These are phyloP conservation scores for Calamus simplicifolius DNA, from an alignment of 176 grass and related monocot species.

Conservation along the genomic window DNA sequence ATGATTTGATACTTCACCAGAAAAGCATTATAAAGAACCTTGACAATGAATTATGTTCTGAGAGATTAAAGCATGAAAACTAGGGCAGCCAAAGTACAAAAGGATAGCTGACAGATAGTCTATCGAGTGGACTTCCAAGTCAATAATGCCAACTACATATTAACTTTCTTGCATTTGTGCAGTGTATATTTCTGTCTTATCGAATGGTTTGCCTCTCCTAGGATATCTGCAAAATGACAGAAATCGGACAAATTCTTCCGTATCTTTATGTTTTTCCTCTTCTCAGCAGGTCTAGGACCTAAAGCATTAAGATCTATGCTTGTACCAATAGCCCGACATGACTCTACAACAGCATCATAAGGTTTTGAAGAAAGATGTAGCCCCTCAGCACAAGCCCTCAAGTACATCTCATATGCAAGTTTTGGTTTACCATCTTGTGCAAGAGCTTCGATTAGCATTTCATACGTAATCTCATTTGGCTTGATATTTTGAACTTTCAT, in stretches of 20 bases:
- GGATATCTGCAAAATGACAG: slow-evolving; percentile 15
- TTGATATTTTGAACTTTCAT: slow-evolving; percentile 57
- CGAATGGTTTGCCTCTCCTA: slow-evolving; percentile 26
- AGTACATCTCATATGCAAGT: slow-evolving; percentile 81
- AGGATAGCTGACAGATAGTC: too few relatives aligned
- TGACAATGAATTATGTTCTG: too few relatives aligned
- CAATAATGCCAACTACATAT: neutral
- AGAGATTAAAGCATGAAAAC: too few relatives aligned
- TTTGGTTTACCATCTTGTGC: slow-evolving; percentile 58
- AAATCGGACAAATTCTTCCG: slow-evolving; percentile 20
- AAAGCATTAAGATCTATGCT: slow-evolving; percentile 37
- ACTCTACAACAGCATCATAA: slow-evolving; percentile 48
- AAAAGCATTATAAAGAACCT: too few relatives aligned
- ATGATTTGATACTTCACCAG: too few relatives aligned
- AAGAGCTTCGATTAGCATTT: slow-evolving; percentile 65
- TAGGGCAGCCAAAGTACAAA: too few relatives aligned
- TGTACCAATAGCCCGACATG: slow-evolving; percentile 34
- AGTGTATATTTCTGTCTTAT: slow-evolving; percentile 18
- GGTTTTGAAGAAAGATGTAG: slow-evolving; percentile 52
- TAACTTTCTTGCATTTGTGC: slow-evolving; percentile 7
- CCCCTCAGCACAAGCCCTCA: slow-evolving; percentile 44
- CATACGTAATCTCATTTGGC: slow-evolving; percentile 74
- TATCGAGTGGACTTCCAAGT: too few relatives aligned
- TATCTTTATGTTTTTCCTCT: slow-evolving; percentile 19
- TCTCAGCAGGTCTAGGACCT: slow-evolving; percentile 32